phyloP scores from a whole-genome alignment of 2,329 filamentous ascomycete genomes.

The Penicillium sp. region DNA sequence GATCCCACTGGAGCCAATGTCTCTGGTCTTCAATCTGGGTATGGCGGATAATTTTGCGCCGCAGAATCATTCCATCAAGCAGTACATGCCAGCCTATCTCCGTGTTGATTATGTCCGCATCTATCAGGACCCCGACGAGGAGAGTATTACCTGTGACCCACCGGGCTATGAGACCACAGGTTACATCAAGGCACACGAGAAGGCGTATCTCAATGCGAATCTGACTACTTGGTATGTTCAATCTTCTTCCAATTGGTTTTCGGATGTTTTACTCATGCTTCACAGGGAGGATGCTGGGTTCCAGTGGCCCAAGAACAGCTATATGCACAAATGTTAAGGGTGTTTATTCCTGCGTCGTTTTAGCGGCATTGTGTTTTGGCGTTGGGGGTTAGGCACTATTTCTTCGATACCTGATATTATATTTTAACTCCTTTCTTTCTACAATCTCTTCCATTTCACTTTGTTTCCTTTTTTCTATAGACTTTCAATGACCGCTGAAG shows the following conservation, averaged over 20 bases:
- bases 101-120: conserved; percentile 72
- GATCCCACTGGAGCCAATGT: conserved; percentile 70
- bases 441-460: neutral
- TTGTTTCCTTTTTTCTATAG: neutral
- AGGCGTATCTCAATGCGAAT: conserved; percentile 67
- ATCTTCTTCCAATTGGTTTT: neutral
- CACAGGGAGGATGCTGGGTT: conserved; percentile 56
- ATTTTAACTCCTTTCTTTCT: conserved; percentile 4
- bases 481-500: neutral
- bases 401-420: conserved; percentile 15
- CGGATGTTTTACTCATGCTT: neutral
- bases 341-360: conserved; percentile 23
- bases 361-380: conserved; percentile 35
- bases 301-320: conserved; percentile 64
- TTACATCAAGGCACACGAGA: conserved; percentile 67
- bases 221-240: conserved; percentile 62
- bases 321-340: conserved; percentile 61
- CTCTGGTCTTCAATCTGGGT: conserved; percentile 70
- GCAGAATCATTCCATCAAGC: conserved; percentile 61
- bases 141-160: conserved; percentile 69
- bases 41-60: conserved; percentile 69
- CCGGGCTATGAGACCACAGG: conserved; percentile 67
- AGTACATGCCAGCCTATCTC: conserved; percentile 66
- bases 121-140: conserved; percentile 65
- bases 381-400: conserved; percentile 23